Conservation (phyloP, 352 stramenopile species). For the Phytophthora cactorum region DNA sequence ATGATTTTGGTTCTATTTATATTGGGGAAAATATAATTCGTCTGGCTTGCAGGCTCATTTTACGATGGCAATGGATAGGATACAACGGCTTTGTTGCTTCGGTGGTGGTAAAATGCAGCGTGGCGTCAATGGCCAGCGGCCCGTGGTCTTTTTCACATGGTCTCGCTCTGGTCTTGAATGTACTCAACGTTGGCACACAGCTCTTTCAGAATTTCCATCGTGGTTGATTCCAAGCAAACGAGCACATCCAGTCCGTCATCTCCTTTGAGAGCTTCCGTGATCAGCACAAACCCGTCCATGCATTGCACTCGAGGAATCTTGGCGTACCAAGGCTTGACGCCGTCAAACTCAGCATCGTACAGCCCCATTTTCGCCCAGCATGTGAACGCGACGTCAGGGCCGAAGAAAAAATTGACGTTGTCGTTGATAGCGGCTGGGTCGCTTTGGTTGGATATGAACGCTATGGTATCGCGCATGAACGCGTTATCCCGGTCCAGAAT, state of each 20-base stretch:
- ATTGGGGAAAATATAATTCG: too few relatives aligned
- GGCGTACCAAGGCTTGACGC: constrained; percentile 34
- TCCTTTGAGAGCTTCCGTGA: constrained; percentile 46
- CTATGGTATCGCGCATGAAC: constrained; percentile 59
- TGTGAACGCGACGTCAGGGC: constrained; percentile 60
- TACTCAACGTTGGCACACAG: constrained; percentile 10
- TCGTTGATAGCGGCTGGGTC: constrained; percentile 46
- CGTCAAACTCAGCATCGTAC: constrained; percentile 61
- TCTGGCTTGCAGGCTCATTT: too few relatives aligned
- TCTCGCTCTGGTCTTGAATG: too few relatives aligned
- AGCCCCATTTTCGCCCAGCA: constrained; percentile 61
- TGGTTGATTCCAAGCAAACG: constrained; percentile 24
- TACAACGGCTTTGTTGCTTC: too few relatives aligned
- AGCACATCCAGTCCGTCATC: constrained; percentile 27
- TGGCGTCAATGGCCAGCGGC: too few relatives aligned
- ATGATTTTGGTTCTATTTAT: too few relatives aligned
- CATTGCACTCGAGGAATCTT: constrained; percentile 41
- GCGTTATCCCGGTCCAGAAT: constrained; percentile 48
- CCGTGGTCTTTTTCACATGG: too few relatives aligned
- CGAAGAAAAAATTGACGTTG: constrained; percentile 61
- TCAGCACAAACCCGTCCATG: constrained; percentile 52
- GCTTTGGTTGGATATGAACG: constrained; percentile 46
- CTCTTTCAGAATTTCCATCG: constrained; percentile 23
- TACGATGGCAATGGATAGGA: too few relatives aligned
- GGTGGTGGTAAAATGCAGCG: too few relatives aligned